A percentile compares a stretch with the other conserved stretches of the same genome.
phyloP scores from a whole-genome alignment of 2,329 filamentous ascomycete genomes.

The Aspergillus ustus region DNA sequence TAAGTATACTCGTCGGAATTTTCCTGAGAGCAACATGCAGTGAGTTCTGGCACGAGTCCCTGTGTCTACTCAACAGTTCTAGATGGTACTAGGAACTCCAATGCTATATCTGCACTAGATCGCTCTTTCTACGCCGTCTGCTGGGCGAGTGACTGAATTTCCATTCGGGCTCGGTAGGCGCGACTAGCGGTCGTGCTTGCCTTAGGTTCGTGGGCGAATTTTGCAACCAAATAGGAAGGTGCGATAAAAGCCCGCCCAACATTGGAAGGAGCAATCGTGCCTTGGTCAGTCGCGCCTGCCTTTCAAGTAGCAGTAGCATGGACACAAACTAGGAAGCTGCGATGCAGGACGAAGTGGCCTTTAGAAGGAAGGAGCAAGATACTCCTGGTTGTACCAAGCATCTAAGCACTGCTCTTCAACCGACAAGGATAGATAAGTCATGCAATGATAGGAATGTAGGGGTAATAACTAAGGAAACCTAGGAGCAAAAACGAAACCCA shows the following conservation, averaged over 20 bases:
- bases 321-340: background rate
- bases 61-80: no score
- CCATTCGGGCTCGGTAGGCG: background rate
- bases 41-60: no score
- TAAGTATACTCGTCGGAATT: no score
- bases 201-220: background rate
- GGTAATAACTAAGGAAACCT: slow-evolving; percentile 10
- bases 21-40: no score
- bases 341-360: background rate
- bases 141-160: background rate
- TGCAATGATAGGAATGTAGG: background rate
- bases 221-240: background rate
- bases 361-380: background rate
- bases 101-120: no score
- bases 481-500: slow-evolving; percentile 13
- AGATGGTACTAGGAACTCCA: no score
- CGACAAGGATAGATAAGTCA: background rate
- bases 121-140: no score
- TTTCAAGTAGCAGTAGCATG: background rate
- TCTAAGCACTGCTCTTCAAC: background rate
- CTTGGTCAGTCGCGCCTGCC: background rate
- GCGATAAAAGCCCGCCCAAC: background rate
- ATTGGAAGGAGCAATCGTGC: background rate
- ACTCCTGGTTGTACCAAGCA: background rate
- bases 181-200: background rate